Base-by-base conservation (phyloP, 192 early-diverging fungal genomes). In the Backusella tuberculispora region DNA sequence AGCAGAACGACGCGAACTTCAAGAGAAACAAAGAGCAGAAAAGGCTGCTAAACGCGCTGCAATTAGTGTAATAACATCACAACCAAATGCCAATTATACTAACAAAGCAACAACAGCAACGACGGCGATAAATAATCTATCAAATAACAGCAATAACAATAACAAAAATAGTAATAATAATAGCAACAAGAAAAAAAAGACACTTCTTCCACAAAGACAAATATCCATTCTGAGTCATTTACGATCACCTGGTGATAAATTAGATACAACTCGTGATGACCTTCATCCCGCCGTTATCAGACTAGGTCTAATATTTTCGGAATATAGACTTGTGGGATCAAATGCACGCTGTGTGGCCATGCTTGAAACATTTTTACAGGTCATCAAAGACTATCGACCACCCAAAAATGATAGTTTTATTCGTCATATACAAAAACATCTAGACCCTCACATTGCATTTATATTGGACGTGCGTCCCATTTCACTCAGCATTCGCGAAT, bases 401-500 rank as follows among this genome's bases (percentile, higher is more conserved):
- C 98, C 97, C 10, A 79, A 88, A 5, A 90, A 93, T 71, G 90
- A 87, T 0, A 88, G 92, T 0, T 88, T 99, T 53, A 88, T 90
- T 53, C 83, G 96, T 64, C 87, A 95, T 80, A 87, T 99, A 74
- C 90, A 86, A 34, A 89, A 86, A 24, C 87, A 97, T 73, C 74
- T 99, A 47, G 90, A 91, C 77, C 91, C 93, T 69, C 97, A 99
- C 77, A 95, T 98, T 78, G 93, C 90, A 70, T 97, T 95, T 76
- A 80, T 99, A 46, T 88, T 91, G 40, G 89, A 90, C 56, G 91
- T 90, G 67, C 90, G 97, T 38, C 89, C 92, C 7, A 90, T 98
- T 87, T 92, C 94, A 17, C 89, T 95, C 38, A 92, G 92, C 78
- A 98, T 99, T 95, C 90, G 92, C 70, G 95, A 92, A 34, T 94